A percentile compares a stretch with the other conserved stretches of the same genome.
Conservation (phyloP, 352 stramenopile species). For the Phytopythium montanum region DNA sequence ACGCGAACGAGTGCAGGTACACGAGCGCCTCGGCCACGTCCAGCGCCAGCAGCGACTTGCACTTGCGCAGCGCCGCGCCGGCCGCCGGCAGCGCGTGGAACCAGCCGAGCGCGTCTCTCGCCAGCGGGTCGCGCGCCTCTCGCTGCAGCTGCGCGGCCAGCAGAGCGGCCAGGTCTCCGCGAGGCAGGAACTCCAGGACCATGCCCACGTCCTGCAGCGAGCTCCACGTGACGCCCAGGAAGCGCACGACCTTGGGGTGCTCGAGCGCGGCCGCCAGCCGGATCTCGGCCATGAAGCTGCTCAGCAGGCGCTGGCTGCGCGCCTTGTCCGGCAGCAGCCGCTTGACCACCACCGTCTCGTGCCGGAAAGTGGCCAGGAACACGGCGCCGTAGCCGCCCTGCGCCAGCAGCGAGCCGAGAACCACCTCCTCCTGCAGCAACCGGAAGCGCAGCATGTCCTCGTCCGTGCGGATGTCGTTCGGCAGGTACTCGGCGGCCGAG, state of each 20-base stretch:
- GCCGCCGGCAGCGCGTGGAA: constrained; percentile 13
- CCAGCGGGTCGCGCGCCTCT: constrained; percentile 1
- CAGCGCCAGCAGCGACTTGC: constrained; percentile 26
- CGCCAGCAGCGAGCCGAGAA: constrained; percentile 19
- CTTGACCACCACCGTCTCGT: constrained; percentile 32
- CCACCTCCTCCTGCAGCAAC: constrained; percentile 26
- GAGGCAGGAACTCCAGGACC: constrained; percentile 38
- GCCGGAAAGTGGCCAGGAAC: constrained; percentile 25
- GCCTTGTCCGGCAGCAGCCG: constrained; percentile 30
- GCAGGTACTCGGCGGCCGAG: constrained; percentile 13
- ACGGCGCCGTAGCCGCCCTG: constrained; percentile 33
- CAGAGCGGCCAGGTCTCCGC: constrained; percentile 29
- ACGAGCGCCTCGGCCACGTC: constrained; percentile 48
- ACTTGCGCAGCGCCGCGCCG: background rate
- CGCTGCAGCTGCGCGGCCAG: constrained; percentile 10
- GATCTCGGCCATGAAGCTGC: constrained; percentile 52
- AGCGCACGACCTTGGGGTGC: constrained; percentile 43
- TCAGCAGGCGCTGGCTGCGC: constrained; percentile 12
- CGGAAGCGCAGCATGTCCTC: constrained; percentile 29
- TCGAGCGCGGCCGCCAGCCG: constrained; percentile 31
- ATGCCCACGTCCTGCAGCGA: constrained; percentile 33
- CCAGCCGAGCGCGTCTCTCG: constrained; percentile 2
- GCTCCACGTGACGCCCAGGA: constrained; percentile 42
- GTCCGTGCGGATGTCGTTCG: constrained; percentile 35
- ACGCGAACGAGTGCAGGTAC: constrained; percentile 51